Conservation (phyloP, 176 grass and related monocot species). For the barley (Hordeum vulgare) region DNA sequence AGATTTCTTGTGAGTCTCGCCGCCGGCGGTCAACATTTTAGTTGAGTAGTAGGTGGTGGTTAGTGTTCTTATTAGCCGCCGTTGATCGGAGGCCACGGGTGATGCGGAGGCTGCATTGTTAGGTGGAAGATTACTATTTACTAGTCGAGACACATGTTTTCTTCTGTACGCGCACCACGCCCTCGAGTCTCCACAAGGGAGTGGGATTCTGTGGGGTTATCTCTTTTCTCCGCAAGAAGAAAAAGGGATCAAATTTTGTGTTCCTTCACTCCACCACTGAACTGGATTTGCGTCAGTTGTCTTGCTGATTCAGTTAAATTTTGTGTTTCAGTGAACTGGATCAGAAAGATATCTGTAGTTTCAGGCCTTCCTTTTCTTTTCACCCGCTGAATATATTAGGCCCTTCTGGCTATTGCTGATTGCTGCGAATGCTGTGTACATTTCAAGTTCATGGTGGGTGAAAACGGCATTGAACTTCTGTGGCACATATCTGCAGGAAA, state of each 20-base stretch:
- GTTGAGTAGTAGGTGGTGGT: background rate
- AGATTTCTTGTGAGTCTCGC: background rate
- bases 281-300: background rate
- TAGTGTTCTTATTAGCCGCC: background rate
- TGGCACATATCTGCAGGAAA: slow-evolving; percentile 3
- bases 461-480: background rate
- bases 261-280: background rate
- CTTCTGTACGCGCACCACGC: too few relatives aligned
- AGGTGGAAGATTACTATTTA: background rate
- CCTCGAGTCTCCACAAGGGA: background rate
- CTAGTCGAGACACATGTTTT: background rate
- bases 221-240: background rate
- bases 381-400: background rate
- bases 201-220: background rate
- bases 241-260: background rate
- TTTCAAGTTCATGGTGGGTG: background rate
- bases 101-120: background rate
- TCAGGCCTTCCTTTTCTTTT: background rate
- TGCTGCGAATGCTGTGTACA: background rate
- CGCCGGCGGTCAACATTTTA: background rate
- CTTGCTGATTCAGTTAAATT: background rate
- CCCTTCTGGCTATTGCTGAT: background rate
- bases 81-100: background rate
- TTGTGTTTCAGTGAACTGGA: background rate
- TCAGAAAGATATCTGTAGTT: background rate